Conservation (phyloP, 1,284 basidiomycete genomes). For the Sporisorium exsertum region DNA sequence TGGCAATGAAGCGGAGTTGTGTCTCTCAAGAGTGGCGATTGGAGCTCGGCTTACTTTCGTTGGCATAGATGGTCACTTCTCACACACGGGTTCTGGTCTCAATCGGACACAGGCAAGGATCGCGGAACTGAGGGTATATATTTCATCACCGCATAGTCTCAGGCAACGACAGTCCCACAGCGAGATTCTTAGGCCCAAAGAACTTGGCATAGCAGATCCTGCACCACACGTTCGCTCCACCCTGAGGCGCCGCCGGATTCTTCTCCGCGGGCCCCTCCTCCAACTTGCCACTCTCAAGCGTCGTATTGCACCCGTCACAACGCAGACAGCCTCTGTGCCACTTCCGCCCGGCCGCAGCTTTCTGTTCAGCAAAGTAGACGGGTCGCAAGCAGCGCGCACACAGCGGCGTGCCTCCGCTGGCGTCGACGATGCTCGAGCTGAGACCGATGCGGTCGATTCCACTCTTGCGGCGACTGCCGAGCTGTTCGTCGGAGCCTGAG, state of each 20-base stretch:
- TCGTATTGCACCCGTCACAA: constrained; percentile 65
- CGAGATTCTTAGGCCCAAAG: constrained; percentile 53
- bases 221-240: constrained; percentile 63
- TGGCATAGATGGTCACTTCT: no score
- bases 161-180: constrained; percentile 44
- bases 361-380: constrained; percentile 68
- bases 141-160: constrained; percentile 35
- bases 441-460: constrained; percentile 54
- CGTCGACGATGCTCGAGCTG: constrained; percentile 47
- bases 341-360: constrained; percentile 59
- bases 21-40: neutral
- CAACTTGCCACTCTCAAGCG: constrained; percentile 61
- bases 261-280: constrained; percentile 60
- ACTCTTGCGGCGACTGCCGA: constrained; percentile 20
- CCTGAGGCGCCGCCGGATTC: constrained; percentile 16
- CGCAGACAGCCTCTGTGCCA: constrained; percentile 67
- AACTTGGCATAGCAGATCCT: constrained; percentile 65
- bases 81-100: neutral
- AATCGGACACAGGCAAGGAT: neutral
- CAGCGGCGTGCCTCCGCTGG: constrained; percentile 58
- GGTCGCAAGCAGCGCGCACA: constrained; percentile 62
- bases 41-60: neutral
- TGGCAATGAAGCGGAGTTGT: neutral
- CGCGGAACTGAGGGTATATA: neutral
- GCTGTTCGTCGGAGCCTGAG: constrained; percentile 7